Evolutionary conservation across 176 grass and related monocot genomes (phyloP).

Genomic region (Carex kokanica): DNA sequence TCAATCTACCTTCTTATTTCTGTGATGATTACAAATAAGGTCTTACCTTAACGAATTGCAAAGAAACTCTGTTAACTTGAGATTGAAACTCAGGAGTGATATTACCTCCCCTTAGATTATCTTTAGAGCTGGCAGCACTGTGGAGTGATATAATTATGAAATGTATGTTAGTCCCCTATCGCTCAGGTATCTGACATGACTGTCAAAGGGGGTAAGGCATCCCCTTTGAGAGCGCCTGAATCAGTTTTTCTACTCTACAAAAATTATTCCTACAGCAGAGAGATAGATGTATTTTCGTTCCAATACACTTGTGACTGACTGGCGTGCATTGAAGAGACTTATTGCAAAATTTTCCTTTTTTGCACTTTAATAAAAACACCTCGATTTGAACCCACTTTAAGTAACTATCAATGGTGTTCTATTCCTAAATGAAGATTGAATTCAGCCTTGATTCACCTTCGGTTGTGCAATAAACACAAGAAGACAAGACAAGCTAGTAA

Average conservation of each 20-base stretch:
- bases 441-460: not conserved
- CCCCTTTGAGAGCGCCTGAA: not conserved
- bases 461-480: not conserved
- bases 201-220: not conserved
- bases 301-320: not conserved
- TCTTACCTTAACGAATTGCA: not conserved
- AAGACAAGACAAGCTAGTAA: not conserved
- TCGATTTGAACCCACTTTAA: not conserved
- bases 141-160: not conserved
- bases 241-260: not conserved
- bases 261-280: not conserved
- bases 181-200: not conserved
- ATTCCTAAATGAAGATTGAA: not conserved
- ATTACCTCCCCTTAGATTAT: not conserved
- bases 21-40: not conserved
- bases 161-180: not conserved
- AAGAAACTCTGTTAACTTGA: not conserved
- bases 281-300: not conserved
- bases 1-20: not conserved
- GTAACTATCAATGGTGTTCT: not conserved
- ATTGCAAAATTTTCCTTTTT: not conserved
- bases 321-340: not conserved
- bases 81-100: not conserved
- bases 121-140: not conserved
- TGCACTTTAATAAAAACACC: not conserved